Percentiles rank a stretch among this genome's conserved stretches.
These are phyloP conservation scores for Claviceps monticola DNA, from an alignment of 2,329 filamentous ascomycete genomes.

Conservation along the genomic window DNA sequence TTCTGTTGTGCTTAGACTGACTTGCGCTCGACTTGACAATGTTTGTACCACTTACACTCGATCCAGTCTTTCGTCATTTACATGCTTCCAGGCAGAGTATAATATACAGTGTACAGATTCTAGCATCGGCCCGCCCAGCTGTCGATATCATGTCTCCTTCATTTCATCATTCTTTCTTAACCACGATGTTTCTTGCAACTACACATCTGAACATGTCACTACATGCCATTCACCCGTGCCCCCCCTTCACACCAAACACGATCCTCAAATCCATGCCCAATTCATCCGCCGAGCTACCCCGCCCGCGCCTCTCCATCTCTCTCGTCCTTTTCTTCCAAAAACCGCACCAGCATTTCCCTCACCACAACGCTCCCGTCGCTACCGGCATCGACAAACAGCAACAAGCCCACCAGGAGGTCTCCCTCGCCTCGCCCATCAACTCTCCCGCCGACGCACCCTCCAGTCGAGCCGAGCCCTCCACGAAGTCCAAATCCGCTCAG, in stretches of 20 bases:
- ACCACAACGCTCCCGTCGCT: conserved; percentile 23
- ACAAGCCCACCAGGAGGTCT: conserved; percentile 28
- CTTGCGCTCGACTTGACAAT: too few species aligned
- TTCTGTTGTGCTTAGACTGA: too few species aligned
- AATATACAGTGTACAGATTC: too few species aligned
- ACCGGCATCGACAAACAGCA: conserved; percentile 27
- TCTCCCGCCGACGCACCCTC: conserved; percentile 20
- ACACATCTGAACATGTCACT: conserved; percentile 6
- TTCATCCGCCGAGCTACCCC: conserved; percentile 11
- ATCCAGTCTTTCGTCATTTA: too few species aligned
- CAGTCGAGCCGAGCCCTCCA: conserved; percentile 23
- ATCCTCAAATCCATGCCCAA: conserved; percentile 19
- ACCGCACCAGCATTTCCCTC: conserved; percentile 26
- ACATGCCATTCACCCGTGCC: conserved; percentile 8
- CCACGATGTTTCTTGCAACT: too few species aligned
- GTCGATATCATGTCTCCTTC: too few species aligned
- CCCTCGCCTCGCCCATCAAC: conserved; percentile 32
- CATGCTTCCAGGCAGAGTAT: too few species aligned
- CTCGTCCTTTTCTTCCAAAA: conserved; percentile 17
- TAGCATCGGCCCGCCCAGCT: too few species aligned
- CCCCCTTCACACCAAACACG: conserved; percentile 20
- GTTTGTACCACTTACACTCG: too few species aligned
- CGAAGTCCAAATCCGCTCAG: conserved; percentile 24
- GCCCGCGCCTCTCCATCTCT: conserved; percentile 8
- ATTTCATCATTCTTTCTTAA: too few species aligned